A percentile compares a stretch with the other conserved stretches of the same genome.
These are phyloP conservation scores for Pseudoneurospora amorphoporcata DNA, from an alignment of 495 filamentous ascomycete genomes.

Conservation along the genomic window DNA sequence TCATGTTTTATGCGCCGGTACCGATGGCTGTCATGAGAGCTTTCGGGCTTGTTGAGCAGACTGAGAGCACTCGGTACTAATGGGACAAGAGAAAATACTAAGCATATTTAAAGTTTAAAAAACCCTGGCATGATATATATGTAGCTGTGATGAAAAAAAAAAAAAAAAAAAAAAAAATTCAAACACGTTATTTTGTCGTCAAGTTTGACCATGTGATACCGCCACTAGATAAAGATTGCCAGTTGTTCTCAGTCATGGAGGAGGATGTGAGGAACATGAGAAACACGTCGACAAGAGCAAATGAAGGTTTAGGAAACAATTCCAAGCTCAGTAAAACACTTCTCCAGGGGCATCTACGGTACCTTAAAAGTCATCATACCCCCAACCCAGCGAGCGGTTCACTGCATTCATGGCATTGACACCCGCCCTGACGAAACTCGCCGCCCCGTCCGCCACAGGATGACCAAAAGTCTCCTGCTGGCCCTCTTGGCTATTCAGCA, in stretches of 20 bases:
- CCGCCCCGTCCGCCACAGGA: slow-evolving; percentile 17
- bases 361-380: slow-evolving; percentile 10
- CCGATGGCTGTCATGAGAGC: slow-evolving; percentile 53
- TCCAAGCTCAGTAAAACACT: neutral
- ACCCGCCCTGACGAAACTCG: slow-evolving; percentile 25
- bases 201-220: neutral
- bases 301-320: neutral
- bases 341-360: neutral
- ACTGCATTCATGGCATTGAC: slow-evolving; percentile 34
- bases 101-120: neutral
- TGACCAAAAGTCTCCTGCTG: slow-evolving; percentile 16
- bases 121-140: neutral
- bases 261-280: neutral
- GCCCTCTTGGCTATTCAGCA: slow-evolving; percentile 25
- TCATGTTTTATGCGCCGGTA: slow-evolving; percentile 45
- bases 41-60: slow-evolving; percentile 31
- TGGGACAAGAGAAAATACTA: neutral
- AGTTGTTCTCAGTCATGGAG: neutral
- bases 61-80: neutral
- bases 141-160: neutral
- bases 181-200: neutral
- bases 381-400: slow-evolving; percentile 39
- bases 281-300: neutral
- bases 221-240: neutral
- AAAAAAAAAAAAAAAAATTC: too few species aligned